Evolutionary conservation across 352 stramenopile genomes (phyloP), one percentile per base, ranked within the genome.

Genomic region (Phytophthora rubi): DNA sequence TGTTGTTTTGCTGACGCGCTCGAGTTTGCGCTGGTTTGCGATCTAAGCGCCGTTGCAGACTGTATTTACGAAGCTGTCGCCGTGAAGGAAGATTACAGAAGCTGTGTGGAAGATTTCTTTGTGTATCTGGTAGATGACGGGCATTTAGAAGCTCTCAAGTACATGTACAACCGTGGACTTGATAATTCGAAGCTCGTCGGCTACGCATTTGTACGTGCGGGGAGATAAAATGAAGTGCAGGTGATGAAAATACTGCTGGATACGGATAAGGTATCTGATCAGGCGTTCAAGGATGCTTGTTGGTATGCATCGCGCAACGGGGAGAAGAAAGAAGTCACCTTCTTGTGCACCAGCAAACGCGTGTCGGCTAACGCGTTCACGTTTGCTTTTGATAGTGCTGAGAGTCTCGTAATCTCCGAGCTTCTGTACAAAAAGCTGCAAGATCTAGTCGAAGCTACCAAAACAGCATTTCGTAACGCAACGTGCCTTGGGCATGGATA

Each of bases 351-450:
- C 21, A 53, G 2, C 7, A 53, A 32, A 10, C n/a, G 9, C 13
- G 21, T 15, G 7, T 53, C 47, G 4, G 47, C n/a, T 30, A 4
- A 30, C 9, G n/a, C 47, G 7, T 21, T 53, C 21, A 16, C 4
- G 7, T 9, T 15, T 13, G 47, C 47, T 7, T 53, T 53, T 15
- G 47, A 53, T 8, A 53, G 21, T 32, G 47, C 47, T 32, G 47
- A 9, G 8, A n/a, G 12, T 53, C n/a, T 49, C 39, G 15, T 5
- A 23, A 33, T 51, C 33, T 51, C 35, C 18, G 30, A 49, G 53
- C 47, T 37, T 23, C 21, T 60, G 53, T 60, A 51, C 21, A 23
- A 60, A 10, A 60, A 60, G 35, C 26, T 60, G 33, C 6, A 32
- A 4, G 16, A 51, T 35, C 53, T 18, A 35, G 53, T 12, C 30